A percentile compares a stretch with the other conserved stretches of the same genome.
These are phyloP conservation scores for Vaccinium darrowii DNA, from an alignment of 148 eudicot genomes.

Conservation along the genomic window DNA sequence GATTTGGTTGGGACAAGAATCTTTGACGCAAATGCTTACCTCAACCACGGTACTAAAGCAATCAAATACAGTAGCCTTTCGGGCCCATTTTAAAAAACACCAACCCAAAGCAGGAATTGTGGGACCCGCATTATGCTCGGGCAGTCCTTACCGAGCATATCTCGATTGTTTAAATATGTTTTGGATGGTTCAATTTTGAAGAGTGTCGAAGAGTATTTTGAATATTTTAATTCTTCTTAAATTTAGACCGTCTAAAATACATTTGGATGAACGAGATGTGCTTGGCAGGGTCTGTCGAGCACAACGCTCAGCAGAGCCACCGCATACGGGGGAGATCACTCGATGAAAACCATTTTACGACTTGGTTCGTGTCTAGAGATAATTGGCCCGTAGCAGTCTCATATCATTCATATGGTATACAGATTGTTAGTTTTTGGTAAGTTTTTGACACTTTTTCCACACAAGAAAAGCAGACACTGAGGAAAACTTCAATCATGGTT, in stretches of 20 bases:
- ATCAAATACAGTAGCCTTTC: neutral
- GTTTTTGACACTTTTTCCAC: neutral
- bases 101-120: neutral
- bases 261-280: too few species aligned
- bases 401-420: neutral
- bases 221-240: too few species aligned
- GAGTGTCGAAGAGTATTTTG: too few species aligned
- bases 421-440: too few species aligned
- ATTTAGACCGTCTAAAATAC: too few species aligned
- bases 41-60: neutral
- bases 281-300: too few species aligned
- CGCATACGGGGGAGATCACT: too few species aligned
- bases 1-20: neutral
- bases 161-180: too few species aligned
- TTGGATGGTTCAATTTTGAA: too few species aligned
- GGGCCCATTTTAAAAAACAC: neutral
- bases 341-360: neutral
- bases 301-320: too few species aligned
- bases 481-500: neutral
- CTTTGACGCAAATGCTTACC: slow-evolving; percentile 5
- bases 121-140: too few species aligned
- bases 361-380: neutral
- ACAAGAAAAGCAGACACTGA: neutral
- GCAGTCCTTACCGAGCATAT: too few species aligned
- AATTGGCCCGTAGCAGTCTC: neutral